These are phyloP conservation scores for Colletotrichum tamarilloi DNA, from an alignment of 2,329 filamentous ascomycete genomes.

Conservation along the genomic window DNA sequence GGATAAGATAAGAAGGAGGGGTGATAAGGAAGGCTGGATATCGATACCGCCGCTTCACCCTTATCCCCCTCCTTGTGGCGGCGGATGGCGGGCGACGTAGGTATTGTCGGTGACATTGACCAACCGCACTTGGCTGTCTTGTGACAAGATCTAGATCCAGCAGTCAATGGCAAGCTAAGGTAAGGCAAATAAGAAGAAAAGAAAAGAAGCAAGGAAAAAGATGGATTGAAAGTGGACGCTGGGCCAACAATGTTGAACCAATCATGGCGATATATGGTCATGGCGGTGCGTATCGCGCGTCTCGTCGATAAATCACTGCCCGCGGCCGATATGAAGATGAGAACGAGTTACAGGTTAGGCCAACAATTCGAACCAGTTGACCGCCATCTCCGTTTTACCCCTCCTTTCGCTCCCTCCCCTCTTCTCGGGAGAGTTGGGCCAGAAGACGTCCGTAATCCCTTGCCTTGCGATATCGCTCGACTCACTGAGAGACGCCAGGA, in stretches of 20 bases:
- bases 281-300: conserved; percentile 24
- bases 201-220: no score
- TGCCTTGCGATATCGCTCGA: not conserved
- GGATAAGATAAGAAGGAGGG: conserved; percentile 13
- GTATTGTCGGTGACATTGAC: not conserved
- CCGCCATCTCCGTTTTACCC: conserved; percentile 13
- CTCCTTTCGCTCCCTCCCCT: not conserved
- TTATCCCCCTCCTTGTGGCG: not conserved
- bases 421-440: not conserved
- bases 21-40: conserved; percentile 7
- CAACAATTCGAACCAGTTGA: not conserved
- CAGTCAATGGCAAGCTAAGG: not conserved
- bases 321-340: not conserved
- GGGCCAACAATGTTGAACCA: not conserved
- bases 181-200: not conserved
- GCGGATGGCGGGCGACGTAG: not conserved
- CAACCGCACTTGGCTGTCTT: not conserved
- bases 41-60: not conserved
- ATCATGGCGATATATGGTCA: not conserved
- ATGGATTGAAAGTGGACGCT: not conserved
- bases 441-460: not conserved
- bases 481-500: not conserved
- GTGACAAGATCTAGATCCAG: not conserved
- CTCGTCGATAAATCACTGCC: conserved; percentile 1
- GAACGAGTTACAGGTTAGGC: not conserved